These are phyloP conservation scores for Primulina huaijiensis DNA, from an alignment of 257 asterid genomes.

Conservation along the genomic window DNA sequence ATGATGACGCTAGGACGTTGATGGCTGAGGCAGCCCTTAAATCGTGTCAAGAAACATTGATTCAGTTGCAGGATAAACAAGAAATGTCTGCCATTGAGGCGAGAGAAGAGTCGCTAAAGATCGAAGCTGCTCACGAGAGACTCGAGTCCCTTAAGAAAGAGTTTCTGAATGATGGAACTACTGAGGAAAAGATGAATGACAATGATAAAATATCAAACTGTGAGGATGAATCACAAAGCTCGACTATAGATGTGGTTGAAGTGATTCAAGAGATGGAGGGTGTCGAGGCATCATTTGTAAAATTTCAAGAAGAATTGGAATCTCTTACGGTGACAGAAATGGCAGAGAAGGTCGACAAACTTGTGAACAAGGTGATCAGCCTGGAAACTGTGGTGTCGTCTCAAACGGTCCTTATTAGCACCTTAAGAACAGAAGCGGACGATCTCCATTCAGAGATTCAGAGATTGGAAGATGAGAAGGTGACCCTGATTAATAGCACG, in stretches of 20 bases:
- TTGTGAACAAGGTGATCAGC: conserved; percentile 50
- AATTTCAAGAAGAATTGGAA: conserved; percentile 25
- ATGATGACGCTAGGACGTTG: conserved; percentile 46
- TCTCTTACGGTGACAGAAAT: conserved; percentile 31
- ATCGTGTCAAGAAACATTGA: conserved; percentile 45
- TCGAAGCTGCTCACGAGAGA: conserved; percentile 37
- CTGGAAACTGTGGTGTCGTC: conserved; percentile 56
- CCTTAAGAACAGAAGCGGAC: conserved; percentile 47
- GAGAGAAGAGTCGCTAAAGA: conserved; percentile 35
- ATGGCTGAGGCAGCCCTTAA: conserved; percentile 57
- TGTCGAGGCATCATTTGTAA: conserved; percentile 22
- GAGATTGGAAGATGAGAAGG: conserved; percentile 40
- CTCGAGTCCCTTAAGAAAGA: conserved; percentile 32
- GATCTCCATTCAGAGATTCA: conserved; percentile 45
- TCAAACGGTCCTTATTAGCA: conserved; percentile 49
- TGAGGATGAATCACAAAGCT: conserved; percentile 11
- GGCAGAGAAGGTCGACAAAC: conserved; percentile 55
- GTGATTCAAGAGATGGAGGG: conserved; percentile 25
- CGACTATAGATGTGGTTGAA: conserved; percentile 23
- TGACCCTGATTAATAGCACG: conserved; percentile 24
- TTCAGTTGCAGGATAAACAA: conserved; percentile 43
- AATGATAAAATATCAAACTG: not conserved
- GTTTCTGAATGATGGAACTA: conserved; percentile 20
- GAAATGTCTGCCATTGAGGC: conserved; percentile 35
- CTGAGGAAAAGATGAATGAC: conserved; percentile 2